Evolutionary conservation across 805 yeast genomes (phyloP).

Genomic region (Wickerhamomyces ciferrii): DNA sequence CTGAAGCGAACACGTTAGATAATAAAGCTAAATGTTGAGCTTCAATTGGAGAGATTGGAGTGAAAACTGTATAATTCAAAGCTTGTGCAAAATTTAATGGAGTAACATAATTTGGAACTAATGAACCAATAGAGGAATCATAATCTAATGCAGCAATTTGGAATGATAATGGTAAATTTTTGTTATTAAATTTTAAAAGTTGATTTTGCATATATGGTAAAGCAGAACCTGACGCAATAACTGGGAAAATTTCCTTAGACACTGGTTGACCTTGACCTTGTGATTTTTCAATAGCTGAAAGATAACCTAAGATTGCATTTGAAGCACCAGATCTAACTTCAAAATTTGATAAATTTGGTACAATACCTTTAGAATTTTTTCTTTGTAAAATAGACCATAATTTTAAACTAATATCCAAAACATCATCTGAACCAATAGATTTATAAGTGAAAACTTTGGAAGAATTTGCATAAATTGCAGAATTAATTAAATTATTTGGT

Average conservation of each 20-base stretch:
- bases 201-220: constrained; percentile 52
- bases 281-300: constrained; percentile 21
- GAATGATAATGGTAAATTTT: constrained; percentile 54
- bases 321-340: constrained; percentile 87
- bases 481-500: constrained; percentile 47
- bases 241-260: constrained; percentile 26
- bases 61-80: constrained; percentile 61
- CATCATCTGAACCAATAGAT: constrained; percentile 54
- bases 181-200: constrained; percentile 39
- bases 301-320: constrained; percentile 69
- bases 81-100: constrained; percentile 58
- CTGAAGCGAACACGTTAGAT: constrained; percentile 55
- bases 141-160: constrained; percentile 76
- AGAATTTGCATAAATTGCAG: constrained; percentile 45
- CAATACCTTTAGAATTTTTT: constrained; percentile 46
- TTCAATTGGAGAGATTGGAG: constrained; percentile 60
- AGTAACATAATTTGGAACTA: constrained; percentile 59
- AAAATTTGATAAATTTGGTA: constrained; percentile 53
- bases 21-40: constrained; percentile 64
- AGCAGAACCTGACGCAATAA: constrained; percentile 64
- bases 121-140: constrained; percentile 42
- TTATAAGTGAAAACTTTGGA: constrained; percentile 64
- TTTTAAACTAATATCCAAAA: constrained; percentile 53
- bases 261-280: constrained; percentile 26
- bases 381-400: constrained; percentile 54